Conservation (phyloP, 2,329 filamentous ascomycete genomes). For the Leptosphaerulina australis region DNA sequence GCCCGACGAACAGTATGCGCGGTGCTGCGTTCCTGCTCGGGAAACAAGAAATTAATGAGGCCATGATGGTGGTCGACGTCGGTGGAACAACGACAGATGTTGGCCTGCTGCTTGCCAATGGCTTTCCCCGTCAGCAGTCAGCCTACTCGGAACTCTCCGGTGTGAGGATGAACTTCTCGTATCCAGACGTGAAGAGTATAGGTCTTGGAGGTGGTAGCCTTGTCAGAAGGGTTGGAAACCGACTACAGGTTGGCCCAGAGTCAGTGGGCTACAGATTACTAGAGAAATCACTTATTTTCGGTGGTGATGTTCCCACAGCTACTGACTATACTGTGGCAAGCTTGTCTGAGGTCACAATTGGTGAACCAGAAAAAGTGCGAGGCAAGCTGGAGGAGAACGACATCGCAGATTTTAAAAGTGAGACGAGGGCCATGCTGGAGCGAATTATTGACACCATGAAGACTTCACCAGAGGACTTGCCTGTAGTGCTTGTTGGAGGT, state of each 20-base stretch:
- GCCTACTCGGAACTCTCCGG: constrained; percentile 68
- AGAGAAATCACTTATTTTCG: constrained; percentile 62
- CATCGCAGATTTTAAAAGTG: constrained; percentile 47
- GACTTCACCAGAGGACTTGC: constrained; percentile 63
- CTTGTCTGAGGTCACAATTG: constrained; percentile 49
- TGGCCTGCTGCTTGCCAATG: constrained; percentile 64
- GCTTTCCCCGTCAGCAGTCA: constrained; percentile 67
- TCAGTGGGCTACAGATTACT: constrained; percentile 65
- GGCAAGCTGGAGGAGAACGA: constrained; percentile 44
- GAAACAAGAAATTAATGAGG: constrained; percentile 45
- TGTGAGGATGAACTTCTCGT: constrained; percentile 64
- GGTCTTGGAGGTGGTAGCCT: constrained; percentile 66
- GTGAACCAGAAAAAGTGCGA: constrained; percentile 49
- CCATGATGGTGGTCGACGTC: constrained; percentile 69
- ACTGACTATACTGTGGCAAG: constrained; percentile 61
- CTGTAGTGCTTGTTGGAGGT: constrained; percentile 68
- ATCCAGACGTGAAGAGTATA: constrained; percentile 64
- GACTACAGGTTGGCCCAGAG: constrained; percentile 63
- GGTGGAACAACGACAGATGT: constrained; percentile 71
- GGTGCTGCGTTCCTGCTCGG: constrained; percentile 54
- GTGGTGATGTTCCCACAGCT: constrained; percentile 62
- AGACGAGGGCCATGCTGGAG: constrained; percentile 61
- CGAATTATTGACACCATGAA: constrained; percentile 67
- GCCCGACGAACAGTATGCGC: constrained; percentile 60
- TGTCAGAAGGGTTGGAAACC: constrained; percentile 51